These are phyloP conservation scores for Alternaria triticina DNA, from an alignment of 2,329 filamentous ascomycete genomes.

Conservation along the genomic window DNA sequence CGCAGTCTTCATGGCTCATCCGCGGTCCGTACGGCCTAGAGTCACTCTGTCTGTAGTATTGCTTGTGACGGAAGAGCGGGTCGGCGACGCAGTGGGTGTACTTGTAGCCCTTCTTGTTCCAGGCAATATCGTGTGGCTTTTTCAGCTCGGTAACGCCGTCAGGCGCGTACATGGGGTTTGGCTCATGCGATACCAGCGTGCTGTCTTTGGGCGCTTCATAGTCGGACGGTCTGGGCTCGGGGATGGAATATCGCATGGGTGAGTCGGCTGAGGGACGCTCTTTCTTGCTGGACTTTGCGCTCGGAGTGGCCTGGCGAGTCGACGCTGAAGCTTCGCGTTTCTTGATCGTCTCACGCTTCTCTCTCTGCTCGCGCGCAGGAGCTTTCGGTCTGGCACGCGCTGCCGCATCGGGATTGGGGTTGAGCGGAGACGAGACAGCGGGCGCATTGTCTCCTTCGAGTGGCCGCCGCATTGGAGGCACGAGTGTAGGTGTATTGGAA, in stretches of 20 bases:
- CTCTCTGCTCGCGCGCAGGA: conserved; percentile 53
- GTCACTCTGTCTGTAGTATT: conserved; percentile 90
- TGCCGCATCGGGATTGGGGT: conserved; percentile 62
- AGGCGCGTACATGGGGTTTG: conserved; percentile 51
- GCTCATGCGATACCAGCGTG: conserved; percentile 56
- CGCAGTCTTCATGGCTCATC: conserved; percentile 91
- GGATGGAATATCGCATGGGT: conserved; percentile 59
- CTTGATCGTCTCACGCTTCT: conserved; percentile 61
- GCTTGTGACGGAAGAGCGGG: conserved; percentile 80
- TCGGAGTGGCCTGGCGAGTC: conserved; percentile 49
- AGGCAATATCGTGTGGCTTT: conserved; percentile 61
- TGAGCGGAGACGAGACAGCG: conserved; percentile 75
- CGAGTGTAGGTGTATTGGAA: conserved; percentile 44
- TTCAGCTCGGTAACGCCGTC: conserved; percentile 52
- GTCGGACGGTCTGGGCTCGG: conserved; percentile 54
- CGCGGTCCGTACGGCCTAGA: conserved; percentile 81
- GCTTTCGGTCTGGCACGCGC: conserved; percentile 52
- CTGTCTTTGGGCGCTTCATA: conserved; percentile 58
- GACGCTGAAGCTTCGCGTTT: conserved; percentile 57
- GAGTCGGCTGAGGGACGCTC: conserved; percentile 47
- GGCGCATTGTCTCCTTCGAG: conserved; percentile 75
- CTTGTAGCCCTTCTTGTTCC: conserved; percentile 76
- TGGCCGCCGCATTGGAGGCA: conserved; percentile 66
- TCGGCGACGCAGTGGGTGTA: conserved; percentile 93
- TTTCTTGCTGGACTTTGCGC: conserved; percentile 48